phyloP scores from a whole-genome alignment of 2,329 filamentous ascomycete genomes.

The Diplodia corticola region DNA sequence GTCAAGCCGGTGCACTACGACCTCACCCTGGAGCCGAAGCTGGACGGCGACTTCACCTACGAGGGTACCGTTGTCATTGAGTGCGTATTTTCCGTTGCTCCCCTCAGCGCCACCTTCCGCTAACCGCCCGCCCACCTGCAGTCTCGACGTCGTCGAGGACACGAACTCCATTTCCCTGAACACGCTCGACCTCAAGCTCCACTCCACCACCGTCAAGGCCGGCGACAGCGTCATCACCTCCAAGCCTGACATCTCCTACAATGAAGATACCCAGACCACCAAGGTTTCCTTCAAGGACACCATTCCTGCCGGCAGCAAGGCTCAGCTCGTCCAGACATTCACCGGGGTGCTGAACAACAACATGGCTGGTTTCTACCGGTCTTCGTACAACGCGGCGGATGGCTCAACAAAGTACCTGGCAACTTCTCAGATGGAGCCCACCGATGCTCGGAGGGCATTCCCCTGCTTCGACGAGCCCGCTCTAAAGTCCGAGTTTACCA shows the following conservation, averaged over 20 bases:
- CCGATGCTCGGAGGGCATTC: constrained; percentile 88
- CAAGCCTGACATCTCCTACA: constrained; percentile 68
- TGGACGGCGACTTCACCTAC: constrained; percentile 77
- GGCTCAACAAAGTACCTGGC: constrained; percentile 81
- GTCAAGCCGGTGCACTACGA: constrained; percentile 92
- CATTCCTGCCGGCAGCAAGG: constrained; percentile 73
- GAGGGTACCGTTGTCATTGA: constrained; percentile 83
- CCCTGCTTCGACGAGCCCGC: constrained; percentile 98
- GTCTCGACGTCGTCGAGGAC: constrained; percentile 79
- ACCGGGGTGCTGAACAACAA: constrained; percentile 83
- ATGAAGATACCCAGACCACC: constrained; percentile 78
- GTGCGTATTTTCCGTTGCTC: constrained; percentile 42
- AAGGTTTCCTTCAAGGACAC: constrained; percentile 76
- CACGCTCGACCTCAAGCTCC: constrained; percentile 81
- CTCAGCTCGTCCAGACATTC: constrained; percentile 75
- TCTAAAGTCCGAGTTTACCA: constrained; percentile 90
- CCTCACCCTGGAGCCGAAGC: constrained; percentile 86
- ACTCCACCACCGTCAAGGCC: constrained; percentile 67
- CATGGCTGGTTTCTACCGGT: constrained; percentile 97
- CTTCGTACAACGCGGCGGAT: constrained; percentile 81
- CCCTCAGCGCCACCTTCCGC: constrained; percentile 13
- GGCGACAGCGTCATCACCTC: constrained; percentile 60
- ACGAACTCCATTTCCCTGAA: constrained; percentile 85
- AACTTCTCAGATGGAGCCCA: constrained; percentile 94
- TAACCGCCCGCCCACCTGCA: constrained; percentile 35